phyloP scores from a whole-genome alignment of 768 basidiomycete genomes.

The Fomitopsis serialis region DNA sequence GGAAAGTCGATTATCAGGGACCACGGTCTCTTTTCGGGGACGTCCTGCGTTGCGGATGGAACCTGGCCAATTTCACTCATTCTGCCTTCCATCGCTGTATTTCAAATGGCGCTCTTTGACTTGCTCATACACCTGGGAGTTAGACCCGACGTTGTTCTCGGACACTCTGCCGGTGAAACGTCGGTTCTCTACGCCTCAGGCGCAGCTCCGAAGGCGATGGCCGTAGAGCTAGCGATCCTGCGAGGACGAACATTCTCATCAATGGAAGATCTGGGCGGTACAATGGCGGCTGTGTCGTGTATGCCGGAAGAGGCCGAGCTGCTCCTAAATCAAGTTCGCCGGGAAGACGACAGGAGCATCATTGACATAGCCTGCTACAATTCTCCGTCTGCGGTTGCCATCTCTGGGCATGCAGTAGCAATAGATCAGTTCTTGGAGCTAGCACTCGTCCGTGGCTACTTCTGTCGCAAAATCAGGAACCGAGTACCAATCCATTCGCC shows the following conservation, averaged over 20 bases:
- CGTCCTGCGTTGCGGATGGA: not conserved
- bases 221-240: slow-evolving; percentile 38
- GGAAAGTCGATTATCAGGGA: slow-evolving; percentile 33
- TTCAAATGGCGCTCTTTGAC: slow-evolving; percentile 43
- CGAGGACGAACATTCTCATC: slow-evolving; percentile 31
- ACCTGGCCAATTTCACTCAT: slow-evolving; percentile 31
- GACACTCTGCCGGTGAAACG: slow-evolving; percentile 45
- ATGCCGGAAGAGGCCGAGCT: slow-evolving; percentile 19
- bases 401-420: slow-evolving; percentile 26
- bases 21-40: slow-evolving; percentile 31
- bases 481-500: slow-evolving; percentile 33
- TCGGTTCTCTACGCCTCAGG: slow-evolving; percentile 39
- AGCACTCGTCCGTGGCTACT: slow-evolving; percentile 25
- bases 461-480: slow-evolving; percentile 32
- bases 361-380: slow-evolving; percentile 40
- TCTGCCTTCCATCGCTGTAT: slow-evolving; percentile 36
- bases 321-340: slow-evolving; percentile 18
- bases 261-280: slow-evolving; percentile 28
- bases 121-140: slow-evolving; percentile 31
- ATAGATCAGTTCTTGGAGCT: slow-evolving; percentile 25
- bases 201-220: slow-evolving; percentile 34
- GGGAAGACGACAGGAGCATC: not conserved
- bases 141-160: slow-evolving; percentile 34
- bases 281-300: slow-evolving; percentile 42
- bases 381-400: slow-evolving; percentile 28